These are phyloP conservation scores for Pisolithus microcarpus DNA, from an alignment of 768 basidiomycete species.

Conservation along the genomic window DNA sequence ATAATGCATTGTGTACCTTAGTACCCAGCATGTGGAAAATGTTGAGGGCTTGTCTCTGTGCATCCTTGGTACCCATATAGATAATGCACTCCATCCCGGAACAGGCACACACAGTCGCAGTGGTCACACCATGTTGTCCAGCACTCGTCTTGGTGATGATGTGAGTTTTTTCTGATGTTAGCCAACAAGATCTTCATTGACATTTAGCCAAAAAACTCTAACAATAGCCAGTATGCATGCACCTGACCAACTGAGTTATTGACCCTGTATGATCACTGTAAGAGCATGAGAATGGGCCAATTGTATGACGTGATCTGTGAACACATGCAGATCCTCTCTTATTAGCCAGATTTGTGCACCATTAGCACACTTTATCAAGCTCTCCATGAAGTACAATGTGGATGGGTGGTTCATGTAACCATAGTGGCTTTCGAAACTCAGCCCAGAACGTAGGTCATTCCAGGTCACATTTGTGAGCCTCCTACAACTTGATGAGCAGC, in stretches of 20 bases:
- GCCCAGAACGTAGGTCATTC: constrained; percentile 89
- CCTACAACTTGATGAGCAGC: constrained; percentile 82
- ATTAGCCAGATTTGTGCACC: too few relatives aligned
- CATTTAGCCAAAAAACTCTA: constrained; percentile 3
- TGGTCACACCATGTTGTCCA: constrained; percentile 98
- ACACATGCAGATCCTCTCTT: too few relatives aligned
- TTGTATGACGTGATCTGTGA: too few relatives aligned
- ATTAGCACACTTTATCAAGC: too few relatives aligned
- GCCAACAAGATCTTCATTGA: constrained; percentile 76
- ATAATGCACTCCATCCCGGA: constrained; percentile 93
- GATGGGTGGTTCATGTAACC: too few relatives aligned
- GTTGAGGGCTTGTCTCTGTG: constrained; percentile 90
- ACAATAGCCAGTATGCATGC: constrained; percentile 26
- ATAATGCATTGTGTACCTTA: constrained; percentile 41
- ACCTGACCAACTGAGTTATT: constrained; percentile 98
- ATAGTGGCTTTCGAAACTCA: constrained; percentile 80
- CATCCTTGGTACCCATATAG: constrained; percentile 98
- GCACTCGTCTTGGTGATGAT: constrained; percentile 99
- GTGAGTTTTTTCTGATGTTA: constrained; percentile 90
- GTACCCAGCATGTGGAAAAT: constrained; percentile 98
- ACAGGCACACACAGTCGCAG: constrained; percentile 89
- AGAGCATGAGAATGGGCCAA: too few relatives aligned
- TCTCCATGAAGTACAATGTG: too few relatives aligned
- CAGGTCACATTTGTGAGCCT: constrained; percentile 84
- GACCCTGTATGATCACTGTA: too few relatives aligned